These are phyloP conservation scores for Alloteropsis semialata DNA, from an alignment of 176 grass and related monocot species.

Conservation along the genomic window DNA sequence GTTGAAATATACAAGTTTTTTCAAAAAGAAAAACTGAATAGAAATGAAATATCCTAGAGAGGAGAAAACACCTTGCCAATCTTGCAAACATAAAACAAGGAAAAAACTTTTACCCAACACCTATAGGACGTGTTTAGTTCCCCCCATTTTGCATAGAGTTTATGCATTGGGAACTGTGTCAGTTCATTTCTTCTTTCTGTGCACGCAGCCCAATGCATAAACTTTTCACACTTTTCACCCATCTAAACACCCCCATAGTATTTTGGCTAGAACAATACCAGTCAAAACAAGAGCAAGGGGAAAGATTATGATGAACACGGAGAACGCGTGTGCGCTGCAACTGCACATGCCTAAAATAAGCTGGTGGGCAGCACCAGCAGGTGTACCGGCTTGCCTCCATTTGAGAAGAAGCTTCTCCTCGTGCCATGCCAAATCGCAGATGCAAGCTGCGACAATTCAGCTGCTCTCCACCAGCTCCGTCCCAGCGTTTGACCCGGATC, in stretches of 20 bases:
- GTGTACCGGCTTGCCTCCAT: not conserved
- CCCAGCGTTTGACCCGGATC: conserved; percentile 7
- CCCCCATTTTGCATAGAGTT: too few relatives aligned
- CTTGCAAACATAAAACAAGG: too few relatives aligned
- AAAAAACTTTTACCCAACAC: too few relatives aligned
- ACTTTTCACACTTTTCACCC: not conserved
- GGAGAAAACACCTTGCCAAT: too few relatives aligned
- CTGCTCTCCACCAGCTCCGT: not conserved
- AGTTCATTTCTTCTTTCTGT: too few relatives aligned
- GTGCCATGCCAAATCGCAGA: not conserved
- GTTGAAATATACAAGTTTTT: too few relatives aligned
- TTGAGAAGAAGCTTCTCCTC: not conserved
- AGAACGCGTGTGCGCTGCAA: not conserved
- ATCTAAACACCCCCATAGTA: not conserved
- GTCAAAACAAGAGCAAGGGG: not conserved
- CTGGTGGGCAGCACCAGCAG: not conserved
- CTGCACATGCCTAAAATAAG: not conserved
- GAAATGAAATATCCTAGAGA: too few relatives aligned
- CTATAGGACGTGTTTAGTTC: too few relatives aligned
- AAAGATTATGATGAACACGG: not conserved
- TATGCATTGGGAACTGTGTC: too few relatives aligned
- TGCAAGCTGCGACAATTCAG: not conserved
- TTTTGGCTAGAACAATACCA: not conserved
- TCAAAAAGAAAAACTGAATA: too few relatives aligned
- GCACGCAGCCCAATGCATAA: too few relatives aligned